Base-by-base conservation (phyloP, 495 filamentous ascomycete species). In the Podospora conica region DNA sequence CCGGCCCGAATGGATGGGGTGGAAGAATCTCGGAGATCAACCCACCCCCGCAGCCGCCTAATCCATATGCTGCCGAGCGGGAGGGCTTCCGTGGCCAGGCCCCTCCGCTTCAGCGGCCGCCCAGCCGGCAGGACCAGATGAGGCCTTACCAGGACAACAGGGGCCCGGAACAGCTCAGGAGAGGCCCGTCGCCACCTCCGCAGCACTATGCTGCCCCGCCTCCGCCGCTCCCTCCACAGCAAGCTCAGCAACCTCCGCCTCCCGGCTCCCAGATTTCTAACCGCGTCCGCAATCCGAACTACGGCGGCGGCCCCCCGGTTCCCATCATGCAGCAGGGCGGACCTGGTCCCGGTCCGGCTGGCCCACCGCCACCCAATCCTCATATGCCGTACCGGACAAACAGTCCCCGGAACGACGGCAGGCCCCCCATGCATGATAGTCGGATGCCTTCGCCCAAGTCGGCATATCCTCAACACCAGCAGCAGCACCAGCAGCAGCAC, bases 401-500 rank as follows among this genome's bases (percentile, higher is more conserved):
- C 68, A 95, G 90, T 71, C 93, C 93, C 53, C 86, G 90, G 25
- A 86, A 90, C 33, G 94, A 97, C 61, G 89, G 93, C 60, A 73
- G 76, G 22, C 87, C 92, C 57, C 91, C 93, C 0, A 87, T 74
- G 71, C 85, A 93, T 68, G 94, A 97, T 64, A 90, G 90, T 70
- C 87, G 90, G 28, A 88, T 91, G 68, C 87, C 92, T 18, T 96
- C 95, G 11, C 91, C 93, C 25, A 90, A 90, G 65, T 87, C 90
- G 59, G 86, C 83, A 40, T 96, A 96, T 72, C 86, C 89, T 3
- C 93, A 92, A 69, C 87, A 90, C 18, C 40, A 48, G 15, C 40
- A 48, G 40, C 40, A 27, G 25, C 25, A n/a, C n/a, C n/a, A 27
- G 25, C 25, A 48, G 15, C 40, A 48, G 15, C 40, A 48, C 62